These are phyloP conservation scores for Oenanthe javanica DNA, from an alignment of 140 eudicot species.

Conservation along the genomic window DNA sequence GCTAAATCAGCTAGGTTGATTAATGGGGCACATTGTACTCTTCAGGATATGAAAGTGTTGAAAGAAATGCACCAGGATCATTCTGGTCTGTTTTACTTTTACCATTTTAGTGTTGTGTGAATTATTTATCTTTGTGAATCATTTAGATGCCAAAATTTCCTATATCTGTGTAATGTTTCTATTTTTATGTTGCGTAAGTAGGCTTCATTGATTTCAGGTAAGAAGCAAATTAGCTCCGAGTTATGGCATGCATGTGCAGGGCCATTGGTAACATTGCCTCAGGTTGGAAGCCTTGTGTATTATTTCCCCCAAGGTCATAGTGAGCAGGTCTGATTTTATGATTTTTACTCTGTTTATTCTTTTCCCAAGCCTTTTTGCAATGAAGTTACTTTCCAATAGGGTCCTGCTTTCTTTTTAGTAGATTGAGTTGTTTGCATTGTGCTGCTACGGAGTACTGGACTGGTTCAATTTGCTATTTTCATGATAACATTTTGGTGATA, in stretches of 20 bases:
- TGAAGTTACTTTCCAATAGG: background rate
- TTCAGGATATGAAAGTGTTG: conserved; percentile 87
- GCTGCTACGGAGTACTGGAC: background rate
- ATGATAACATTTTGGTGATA: background rate
- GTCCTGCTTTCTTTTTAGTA: background rate
- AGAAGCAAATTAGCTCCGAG: conserved; percentile 78
- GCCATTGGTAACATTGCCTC: conserved; percentile 85
- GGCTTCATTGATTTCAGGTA: conserved; percentile 23
- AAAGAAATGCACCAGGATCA: conserved; percentile 86
- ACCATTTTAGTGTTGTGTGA: background rate
- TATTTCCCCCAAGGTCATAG: conserved; percentile 97
- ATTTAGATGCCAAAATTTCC: background rate
- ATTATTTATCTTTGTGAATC: background rate
- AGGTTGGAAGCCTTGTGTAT: conserved; percentile 87
- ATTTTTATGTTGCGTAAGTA: background rate
- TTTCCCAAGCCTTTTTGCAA: background rate
- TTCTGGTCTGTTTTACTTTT: conserved; percentile 39
- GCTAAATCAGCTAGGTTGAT: conserved; percentile 47
- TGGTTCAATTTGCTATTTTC: background rate
- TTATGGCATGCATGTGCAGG: conserved; percentile 99
- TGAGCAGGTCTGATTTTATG: conserved; percentile 66
- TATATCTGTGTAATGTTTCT: background rate
- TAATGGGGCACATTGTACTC: conserved; percentile 46
- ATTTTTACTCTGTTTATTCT: background rate
- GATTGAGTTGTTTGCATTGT: background rate